Evolutionary conservation across 1,284 basidiomycete species (phyloP).

Genomic region (Leccinum fuscescens): DNA sequence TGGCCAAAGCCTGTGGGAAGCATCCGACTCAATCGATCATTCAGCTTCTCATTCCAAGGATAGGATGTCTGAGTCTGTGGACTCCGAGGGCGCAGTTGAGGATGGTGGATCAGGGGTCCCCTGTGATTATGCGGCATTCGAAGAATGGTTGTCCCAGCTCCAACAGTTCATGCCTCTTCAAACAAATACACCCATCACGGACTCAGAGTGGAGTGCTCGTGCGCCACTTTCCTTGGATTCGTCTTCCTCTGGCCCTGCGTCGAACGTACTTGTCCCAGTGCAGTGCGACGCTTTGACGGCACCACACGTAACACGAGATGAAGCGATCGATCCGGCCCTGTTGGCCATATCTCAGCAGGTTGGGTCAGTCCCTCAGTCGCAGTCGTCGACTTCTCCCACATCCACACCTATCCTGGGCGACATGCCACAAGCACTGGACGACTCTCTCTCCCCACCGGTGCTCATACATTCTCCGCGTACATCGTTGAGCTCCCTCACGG

Average conservation of each 20-base stretch:
- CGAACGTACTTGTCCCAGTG: not conserved
- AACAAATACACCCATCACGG: constrained; percentile 7
- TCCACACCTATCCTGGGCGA: not conserved
- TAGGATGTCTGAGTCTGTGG: not conserved
- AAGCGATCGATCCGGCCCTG: constrained; percentile 39
- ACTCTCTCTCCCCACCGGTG: constrained; percentile 21
- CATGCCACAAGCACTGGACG: constrained; percentile 3
- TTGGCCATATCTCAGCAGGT: constrained; percentile 28
- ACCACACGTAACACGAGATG: constrained; percentile 15
- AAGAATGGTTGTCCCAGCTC: constrained; percentile 52
- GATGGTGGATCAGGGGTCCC: constrained; percentile 5
- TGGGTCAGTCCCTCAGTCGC: not conserved
- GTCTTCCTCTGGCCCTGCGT: not conserved
- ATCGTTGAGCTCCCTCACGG: constrained; percentile 38
- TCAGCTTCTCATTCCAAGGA: constrained; percentile 7
- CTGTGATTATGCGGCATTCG: constrained; percentile 41
- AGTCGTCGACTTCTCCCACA: not conserved
- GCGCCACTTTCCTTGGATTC: constrained; percentile 1
- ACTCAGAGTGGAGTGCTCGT: constrained; percentile 10
- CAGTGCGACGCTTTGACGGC: not conserved
- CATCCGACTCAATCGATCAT: not conserved
- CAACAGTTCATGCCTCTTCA: constrained; percentile 37
- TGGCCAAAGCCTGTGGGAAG: constrained; percentile 4
- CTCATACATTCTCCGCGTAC: constrained; percentile 37
- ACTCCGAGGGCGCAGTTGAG: constrained; percentile 6